Evolutionary conservation across 2,329 filamentous ascomycete genomes (phyloP).

Genomic region (Metarhizium album): DNA sequence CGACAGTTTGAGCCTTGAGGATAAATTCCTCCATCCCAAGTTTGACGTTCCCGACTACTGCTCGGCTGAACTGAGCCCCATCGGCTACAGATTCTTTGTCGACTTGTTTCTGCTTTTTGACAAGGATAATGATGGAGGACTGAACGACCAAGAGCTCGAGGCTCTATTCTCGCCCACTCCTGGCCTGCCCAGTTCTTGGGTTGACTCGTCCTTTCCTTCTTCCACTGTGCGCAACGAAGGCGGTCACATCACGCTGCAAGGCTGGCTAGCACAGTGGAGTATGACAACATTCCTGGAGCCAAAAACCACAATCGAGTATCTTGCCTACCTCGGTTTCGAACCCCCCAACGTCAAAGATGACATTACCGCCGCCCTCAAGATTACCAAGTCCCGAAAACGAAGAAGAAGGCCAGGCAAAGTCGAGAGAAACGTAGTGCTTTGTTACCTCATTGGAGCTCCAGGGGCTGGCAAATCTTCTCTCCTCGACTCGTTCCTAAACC

Average conservation of each 20-base stretch:
- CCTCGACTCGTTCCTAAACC: conserved; percentile 81
- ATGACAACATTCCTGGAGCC: conserved; percentile 98
- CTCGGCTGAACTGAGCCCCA: conserved; percentile 86
- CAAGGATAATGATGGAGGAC: conserved; percentile 91
- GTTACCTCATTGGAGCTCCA: conserved; percentile 79
- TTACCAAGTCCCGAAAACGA: conserved; percentile 84
- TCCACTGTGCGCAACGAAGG: conserved; percentile 93
- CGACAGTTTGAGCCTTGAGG: conserved; percentile 83
- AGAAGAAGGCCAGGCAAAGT: conserved; percentile 73
- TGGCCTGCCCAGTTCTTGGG: conserved; percentile 77
- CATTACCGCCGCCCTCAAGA: conserved; percentile 75
- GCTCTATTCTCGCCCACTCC: conserved; percentile 90
- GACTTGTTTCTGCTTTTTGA: conserved; percentile 92
- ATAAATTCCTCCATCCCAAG: conserved; percentile 83
- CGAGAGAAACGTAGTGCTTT: conserved; percentile 87
- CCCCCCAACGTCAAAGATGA: conserved; percentile 63
- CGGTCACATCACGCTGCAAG: conserved; percentile 89
- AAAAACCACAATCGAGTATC: conserved; percentile 88
- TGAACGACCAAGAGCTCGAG: conserved; percentile 75
- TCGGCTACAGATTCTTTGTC: conserved; percentile 94
- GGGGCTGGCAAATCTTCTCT: conserved; percentile 86
- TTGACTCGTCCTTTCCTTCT: conserved; percentile 79
- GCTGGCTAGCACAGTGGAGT: conserved; percentile 98
- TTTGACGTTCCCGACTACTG: conserved; percentile 89
- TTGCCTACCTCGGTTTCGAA: conserved; percentile 93